Conservation (phyloP, 225 moss, liverwort and hornwort species). For the Takakia lepidozioides region DNA sequence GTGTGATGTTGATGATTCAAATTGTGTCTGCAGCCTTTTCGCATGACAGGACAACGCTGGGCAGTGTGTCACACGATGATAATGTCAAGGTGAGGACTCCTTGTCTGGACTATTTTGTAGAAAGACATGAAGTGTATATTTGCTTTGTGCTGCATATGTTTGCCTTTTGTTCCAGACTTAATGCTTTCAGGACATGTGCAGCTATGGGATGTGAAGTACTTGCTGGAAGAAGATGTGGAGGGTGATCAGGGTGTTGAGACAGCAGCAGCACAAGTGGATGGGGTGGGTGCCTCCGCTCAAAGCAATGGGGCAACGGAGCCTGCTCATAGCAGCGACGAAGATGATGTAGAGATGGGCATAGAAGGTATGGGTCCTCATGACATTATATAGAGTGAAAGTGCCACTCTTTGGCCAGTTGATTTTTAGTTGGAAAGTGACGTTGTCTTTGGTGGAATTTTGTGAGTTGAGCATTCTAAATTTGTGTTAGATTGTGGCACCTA, state of each 20-base stretch:
- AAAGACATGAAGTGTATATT: neutral
- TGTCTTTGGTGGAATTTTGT: too few relatives aligned
- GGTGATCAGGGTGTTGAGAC: slow-evolving; percentile 21
- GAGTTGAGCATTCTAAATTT: neutral
- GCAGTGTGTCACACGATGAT: slow-evolving; percentile 90
- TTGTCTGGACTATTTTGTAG: neutral
- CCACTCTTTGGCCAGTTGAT: too few relatives aligned
- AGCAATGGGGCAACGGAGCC: slow-evolving; percentile 1
- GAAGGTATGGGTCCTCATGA: slow-evolving; percentile 11
- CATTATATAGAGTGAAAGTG: too few relatives aligned
- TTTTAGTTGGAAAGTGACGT: too few relatives aligned
- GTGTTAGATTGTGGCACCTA: too few relatives aligned
- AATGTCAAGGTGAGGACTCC: slow-evolving; percentile 51
- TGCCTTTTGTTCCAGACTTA: too few relatives aligned
- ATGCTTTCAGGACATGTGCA: slow-evolving; percentile 2
- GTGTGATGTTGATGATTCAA: too few relatives aligned
- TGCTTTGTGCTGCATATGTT: too few relatives aligned
- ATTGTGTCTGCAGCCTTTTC: slow-evolving; percentile 42
- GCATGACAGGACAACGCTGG: slow-evolving; percentile 51
- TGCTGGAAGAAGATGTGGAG: slow-evolving; percentile 62
- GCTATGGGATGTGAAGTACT: slow-evolving; percentile 89
- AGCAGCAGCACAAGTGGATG: slow-evolving; percentile 9
- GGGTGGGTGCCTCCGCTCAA: slow-evolving; percentile 9
- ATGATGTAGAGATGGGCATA: slow-evolving; percentile 56
- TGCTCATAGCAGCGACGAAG: slow-evolving; percentile 24